Evolutionary conservation across 441 rosid genomes (phyloP), one percentile per base, ranked within the genome.

Genomic region (Macaranga tanarius): DNA sequence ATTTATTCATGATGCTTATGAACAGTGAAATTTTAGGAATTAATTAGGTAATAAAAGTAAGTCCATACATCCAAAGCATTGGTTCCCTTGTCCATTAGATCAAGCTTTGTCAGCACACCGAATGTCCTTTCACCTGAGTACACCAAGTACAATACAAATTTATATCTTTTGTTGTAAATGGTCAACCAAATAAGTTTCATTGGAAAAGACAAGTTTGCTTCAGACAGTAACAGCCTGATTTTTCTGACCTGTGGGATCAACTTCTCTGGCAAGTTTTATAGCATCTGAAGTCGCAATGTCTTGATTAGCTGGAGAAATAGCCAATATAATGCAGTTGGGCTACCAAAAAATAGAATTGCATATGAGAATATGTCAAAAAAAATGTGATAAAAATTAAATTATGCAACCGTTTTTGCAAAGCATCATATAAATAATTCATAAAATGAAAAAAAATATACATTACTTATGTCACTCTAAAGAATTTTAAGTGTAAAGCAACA

Each of bases 221-320:
- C 45, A 50, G 67, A 58, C 50, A 71, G 61, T 62, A 22, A 26
- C 31, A 45, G 65, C 62, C 60, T 62, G 63, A 51, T 56, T 65
- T 50, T 23, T 44, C 77, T 65, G 79, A 95, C 99, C 99, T 76
- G 98, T 57, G 73, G 99, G 98, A 87, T 95, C 99, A 69, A 95
- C 99, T 87, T 95, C 99, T 85, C 97, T 90, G 65, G 99, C 98
- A 50, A 95, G 97, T 81, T 95, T 95, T 75, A 95, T 95, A 65
- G 99, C 99, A 76, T 95, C 99, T 56, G 99, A 93, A 65, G 99
- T 95, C 57, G 99, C 99, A 84, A 95, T 95, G 81, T 95, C 99
- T 89, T 95, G 99, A 90, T 95, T 95, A 15, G 99, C 99, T 61
- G 99, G 99, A 80, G 99, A 90, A 67, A 95, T 93, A 56, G 99